Evolutionary conservation across 2,329 filamentous ascomycete genomes (phyloP).

Genomic region (Fusarium tricinctum): DNA sequence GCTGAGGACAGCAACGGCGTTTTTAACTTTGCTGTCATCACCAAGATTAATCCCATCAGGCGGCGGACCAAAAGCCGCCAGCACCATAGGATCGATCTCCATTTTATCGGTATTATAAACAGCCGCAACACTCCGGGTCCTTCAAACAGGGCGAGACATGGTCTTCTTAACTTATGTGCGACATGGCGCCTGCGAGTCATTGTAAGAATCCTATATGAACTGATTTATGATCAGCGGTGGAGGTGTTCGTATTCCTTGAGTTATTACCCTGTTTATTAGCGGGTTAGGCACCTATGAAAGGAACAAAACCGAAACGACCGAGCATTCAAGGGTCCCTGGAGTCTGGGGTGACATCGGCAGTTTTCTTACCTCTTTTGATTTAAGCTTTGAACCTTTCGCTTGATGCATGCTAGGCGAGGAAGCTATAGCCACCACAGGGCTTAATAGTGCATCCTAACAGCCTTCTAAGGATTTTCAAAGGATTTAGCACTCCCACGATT

Average conservation of each 20-base stretch:
- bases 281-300: too few relatives aligned
- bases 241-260: neutral
- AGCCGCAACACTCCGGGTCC: neutral
- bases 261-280: too few relatives aligned
- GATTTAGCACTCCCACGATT: too few relatives aligned
- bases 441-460: too few relatives aligned
- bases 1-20: constrained; percentile 15
- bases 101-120: neutral
- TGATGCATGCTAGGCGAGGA: too few relatives aligned
- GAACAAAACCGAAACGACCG: too few relatives aligned
- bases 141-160: neutral
- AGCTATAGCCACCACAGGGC: too few relatives aligned
- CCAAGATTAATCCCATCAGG: constrained; percentile 15
- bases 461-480: too few relatives aligned
- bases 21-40: constrained; percentile 7
- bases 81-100: constrained; percentile 19
- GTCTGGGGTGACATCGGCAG: too few relatives aligned
- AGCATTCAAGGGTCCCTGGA: too few relatives aligned
- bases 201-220: neutral
- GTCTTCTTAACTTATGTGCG: neutral
- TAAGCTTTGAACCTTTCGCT: too few relatives aligned
- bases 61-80: constrained; percentile 16
- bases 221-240: neutral
- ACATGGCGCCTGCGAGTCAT: neutral
- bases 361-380: too few relatives aligned